Percentiles rank a stretch among this genome's conserved stretches.
These are phyloP conservation scores for Helichrysum umbraculigerum DNA, from an alignment of 129 eudicot species.

Conservation along the genomic window DNA sequence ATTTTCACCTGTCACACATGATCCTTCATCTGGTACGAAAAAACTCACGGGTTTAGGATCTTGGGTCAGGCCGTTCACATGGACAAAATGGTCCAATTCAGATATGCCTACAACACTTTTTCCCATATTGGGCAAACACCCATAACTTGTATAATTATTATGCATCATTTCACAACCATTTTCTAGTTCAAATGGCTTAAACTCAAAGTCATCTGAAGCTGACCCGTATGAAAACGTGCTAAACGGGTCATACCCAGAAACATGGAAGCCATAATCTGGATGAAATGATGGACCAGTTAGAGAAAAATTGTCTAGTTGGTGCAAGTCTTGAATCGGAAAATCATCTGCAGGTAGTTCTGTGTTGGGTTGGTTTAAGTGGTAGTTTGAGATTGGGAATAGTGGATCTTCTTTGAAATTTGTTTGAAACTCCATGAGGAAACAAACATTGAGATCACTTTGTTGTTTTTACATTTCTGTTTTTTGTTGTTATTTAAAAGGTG, in stretches of 20 bases:
- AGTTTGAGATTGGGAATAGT: slow-evolving; percentile 24
- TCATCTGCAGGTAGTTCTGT: slow-evolving; percentile 29
- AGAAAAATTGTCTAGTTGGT: slow-evolving; percentile 35
- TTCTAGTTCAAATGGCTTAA: slow-evolving; percentile 43
- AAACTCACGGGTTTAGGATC: slow-evolving; percentile 24
- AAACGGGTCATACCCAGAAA: slow-evolving; percentile 40
- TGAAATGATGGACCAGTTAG: slow-evolving; percentile 29
- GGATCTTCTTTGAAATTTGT: slow-evolving; percentile 12
- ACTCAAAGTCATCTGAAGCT: slow-evolving; percentile 30
- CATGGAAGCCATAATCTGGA: slow-evolving; percentile 16
- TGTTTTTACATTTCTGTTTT: slow-evolving; percentile 14
- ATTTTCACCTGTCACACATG: slow-evolving; percentile 45
- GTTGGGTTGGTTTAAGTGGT: slow-evolving; percentile 34
- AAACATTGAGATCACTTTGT: slow-evolving; percentile 18
- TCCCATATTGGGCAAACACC: slow-evolving; percentile 8
- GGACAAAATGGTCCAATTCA: slow-evolving; percentile 2
- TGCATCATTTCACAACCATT: slow-evolving; percentile 40
- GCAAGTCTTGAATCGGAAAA: slow-evolving; percentile 43
- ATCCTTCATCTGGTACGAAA: slow-evolving; percentile 44
- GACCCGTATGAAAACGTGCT: slow-evolving; percentile 27
- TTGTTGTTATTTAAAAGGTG: slow-evolving; percentile 20
- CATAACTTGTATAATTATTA: slow-evolving; percentile 2
- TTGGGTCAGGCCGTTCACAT: neutral
- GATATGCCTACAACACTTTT: neutral
- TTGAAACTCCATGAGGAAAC: slow-evolving; percentile 33